Evolutionary conservation across 2,329 filamentous ascomycete species (phyloP).

Genomic region (Lasiodiplodia citricola): DNA sequence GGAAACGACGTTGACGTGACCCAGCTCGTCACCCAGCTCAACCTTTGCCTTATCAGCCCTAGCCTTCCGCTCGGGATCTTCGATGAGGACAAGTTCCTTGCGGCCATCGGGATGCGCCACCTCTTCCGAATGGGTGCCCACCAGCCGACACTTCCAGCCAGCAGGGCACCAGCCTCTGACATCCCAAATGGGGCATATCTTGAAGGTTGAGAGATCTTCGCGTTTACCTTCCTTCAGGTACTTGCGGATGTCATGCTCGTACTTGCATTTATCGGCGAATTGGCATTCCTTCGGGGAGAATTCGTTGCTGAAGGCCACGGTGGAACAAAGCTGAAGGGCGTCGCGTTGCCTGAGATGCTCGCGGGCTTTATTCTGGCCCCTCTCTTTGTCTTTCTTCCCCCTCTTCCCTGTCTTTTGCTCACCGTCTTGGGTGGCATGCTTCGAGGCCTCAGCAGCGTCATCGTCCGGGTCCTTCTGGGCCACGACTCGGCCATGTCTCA

Average conservation of each 20-base stretch:
- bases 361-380: conserved; percentile 82
- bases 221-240: conserved; percentile 85
- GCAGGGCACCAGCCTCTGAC: conserved; percentile 75
- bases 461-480: conserved; percentile 49
- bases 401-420: conserved; percentile 46
- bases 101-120: conserved; percentile 76
- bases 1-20: conserved; percentile 76
- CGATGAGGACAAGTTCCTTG: conserved; percentile 78
- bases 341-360: conserved; percentile 82
- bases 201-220: conserved; percentile 76
- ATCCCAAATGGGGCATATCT: conserved; percentile 81
- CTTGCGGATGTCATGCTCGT: conserved; percentile 81
- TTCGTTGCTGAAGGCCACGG: conserved; percentile 72
- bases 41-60: conserved; percentile 52
- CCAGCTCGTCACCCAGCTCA: conserved; percentile 54
- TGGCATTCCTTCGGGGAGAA: conserved; percentile 79
- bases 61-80: conserved; percentile 57
- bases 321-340: conserved; percentile 76
- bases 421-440: conserved; percentile 51
- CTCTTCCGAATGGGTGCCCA: conserved; percentile 84
- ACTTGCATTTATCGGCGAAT: conserved; percentile 80
- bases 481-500: conserved; percentile 31
- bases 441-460: conserved; percentile 64
- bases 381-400: conserved; percentile 63
- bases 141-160: conserved; percentile 95